Percentiles rank a stretch among this genome's conserved stretches.
Evolutionary conservation across 257 asterid species (phyloP).

Genomic region (Primulina huaijiensis): DNA sequence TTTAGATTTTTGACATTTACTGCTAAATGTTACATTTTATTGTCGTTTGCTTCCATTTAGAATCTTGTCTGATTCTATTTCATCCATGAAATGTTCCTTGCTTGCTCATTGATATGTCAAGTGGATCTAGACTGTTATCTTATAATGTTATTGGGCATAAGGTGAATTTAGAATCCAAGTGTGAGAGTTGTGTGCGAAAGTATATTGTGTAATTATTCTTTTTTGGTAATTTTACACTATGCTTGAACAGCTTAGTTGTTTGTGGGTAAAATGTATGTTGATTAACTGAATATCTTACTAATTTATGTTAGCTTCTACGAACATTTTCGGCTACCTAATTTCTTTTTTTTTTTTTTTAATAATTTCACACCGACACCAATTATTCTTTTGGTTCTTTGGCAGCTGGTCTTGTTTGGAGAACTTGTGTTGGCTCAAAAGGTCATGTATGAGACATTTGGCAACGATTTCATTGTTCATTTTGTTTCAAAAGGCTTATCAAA

Average conservation of each 20-base stretch:
- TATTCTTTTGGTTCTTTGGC: conserved; percentile 30
- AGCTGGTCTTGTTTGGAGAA: conserved; percentile 75
- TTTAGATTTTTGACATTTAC: not conserved
- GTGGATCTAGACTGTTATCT: not conserved
- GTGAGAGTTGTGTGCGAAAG: not conserved
- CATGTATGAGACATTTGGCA: conserved; percentile 89
- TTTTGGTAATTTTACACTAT: not conserved
- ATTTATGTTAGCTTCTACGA: not conserved
- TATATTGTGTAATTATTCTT: not conserved
- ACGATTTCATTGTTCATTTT: conserved; percentile 63
- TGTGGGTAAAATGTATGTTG: not conserved
- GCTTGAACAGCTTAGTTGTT: not conserved
- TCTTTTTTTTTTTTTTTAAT: no score
- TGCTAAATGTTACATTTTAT: not conserved
- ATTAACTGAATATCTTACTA: not conserved
- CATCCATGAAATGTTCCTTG: not conserved
- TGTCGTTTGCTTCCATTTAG: not conserved
- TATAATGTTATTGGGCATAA: no score
- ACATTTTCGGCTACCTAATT: not conserved
- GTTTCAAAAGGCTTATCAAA: conserved; percentile 68
- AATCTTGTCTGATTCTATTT: not conserved
- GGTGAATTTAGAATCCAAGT: not conserved
- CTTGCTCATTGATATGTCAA: no score
- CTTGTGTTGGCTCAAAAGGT: conserved; percentile 80
- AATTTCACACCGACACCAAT: not conserved